Conservation (phyloP, 106 monocot genomes). For the Dendrobium huoshanense region DNA sequence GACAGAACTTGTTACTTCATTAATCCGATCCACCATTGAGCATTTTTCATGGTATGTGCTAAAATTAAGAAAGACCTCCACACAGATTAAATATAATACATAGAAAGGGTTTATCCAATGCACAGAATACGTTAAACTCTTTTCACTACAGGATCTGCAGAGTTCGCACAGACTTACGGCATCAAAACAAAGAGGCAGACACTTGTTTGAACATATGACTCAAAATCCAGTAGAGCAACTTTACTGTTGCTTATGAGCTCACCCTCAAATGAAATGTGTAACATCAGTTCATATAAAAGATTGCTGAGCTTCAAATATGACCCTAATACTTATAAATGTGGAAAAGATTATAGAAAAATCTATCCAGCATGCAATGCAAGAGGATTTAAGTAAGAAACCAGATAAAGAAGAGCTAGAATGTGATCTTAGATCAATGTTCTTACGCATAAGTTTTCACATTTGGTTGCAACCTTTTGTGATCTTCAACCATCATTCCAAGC, state of each 20-base stretch:
- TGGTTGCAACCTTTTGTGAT: conserved; percentile 85
- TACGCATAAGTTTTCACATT: conserved; percentile 95
- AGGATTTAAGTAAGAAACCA: not conserved
- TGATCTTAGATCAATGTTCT: conserved; percentile 16
- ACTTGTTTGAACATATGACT: not conserved
- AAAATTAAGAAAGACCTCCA: too few species aligned
- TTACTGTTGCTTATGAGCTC: not conserved
- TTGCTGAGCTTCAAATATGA: not conserved
- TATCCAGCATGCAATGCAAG: not conserved
- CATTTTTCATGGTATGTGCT: too few species aligned
- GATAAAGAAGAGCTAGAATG: not conserved
- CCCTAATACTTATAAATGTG: too few species aligned
- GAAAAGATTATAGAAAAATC: not conserved
- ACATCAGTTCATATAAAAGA: not conserved
- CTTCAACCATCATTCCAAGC: conserved; percentile 99
- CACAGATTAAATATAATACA: too few species aligned
- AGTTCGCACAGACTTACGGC: not conserved
- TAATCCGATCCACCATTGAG: too few species aligned
- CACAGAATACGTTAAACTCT: not conserved
- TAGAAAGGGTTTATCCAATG: not conserved
- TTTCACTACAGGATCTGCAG: not conserved
- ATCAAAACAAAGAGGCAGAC: not conserved
- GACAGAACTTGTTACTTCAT: too few species aligned
- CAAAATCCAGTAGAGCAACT: not conserved
- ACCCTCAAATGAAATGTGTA: not conserved